phyloP scores from a whole-genome alignment of 768 basidiomycete genomes.

The Leccinum boreale region DNA sequence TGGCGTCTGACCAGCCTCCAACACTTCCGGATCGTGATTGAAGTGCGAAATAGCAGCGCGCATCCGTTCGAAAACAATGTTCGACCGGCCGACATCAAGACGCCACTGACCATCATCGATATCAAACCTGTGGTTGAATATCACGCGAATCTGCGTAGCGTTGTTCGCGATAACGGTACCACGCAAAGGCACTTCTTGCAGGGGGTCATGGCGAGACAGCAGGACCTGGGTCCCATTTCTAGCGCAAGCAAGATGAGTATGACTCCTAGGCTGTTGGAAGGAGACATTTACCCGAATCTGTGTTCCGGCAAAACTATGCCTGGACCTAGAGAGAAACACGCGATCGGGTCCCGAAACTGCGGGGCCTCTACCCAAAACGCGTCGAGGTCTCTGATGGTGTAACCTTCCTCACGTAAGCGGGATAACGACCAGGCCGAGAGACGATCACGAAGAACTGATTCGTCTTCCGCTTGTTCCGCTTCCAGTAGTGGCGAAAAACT shows the following conservation, averaged over 20 bases:
- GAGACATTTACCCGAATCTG: slow-evolving; percentile 59
- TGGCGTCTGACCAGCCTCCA: slow-evolving; percentile 33
- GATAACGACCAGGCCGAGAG: slow-evolving; percentile 64
- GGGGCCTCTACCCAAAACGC: slow-evolving; percentile 69
- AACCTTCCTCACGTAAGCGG: slow-evolving; percentile 65
- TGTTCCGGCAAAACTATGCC: slow-evolving; percentile 62
- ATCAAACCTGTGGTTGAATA: slow-evolving; percentile 51
- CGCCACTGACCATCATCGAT: slow-evolving; percentile 51
- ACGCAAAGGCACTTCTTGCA: slow-evolving; percentile 47
- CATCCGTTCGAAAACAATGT: slow-evolving; percentile 68
- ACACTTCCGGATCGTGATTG: slow-evolving; percentile 46
- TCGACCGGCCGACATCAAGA: slow-evolving; percentile 68
- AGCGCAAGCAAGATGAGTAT: slow-evolving; percentile 2
- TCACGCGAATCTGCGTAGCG: slow-evolving; percentile 52
- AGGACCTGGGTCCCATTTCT: slow-evolving; percentile 73
- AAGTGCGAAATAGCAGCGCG: slow-evolving; percentile 58
- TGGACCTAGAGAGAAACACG: slow-evolving; percentile 62
- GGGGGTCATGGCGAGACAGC: slow-evolving; percentile 60
- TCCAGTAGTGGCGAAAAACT: slow-evolving; percentile 49
- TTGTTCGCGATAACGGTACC: slow-evolving; percentile 54
- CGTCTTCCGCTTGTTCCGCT: slow-evolving; percentile 64
- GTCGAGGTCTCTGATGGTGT: slow-evolving; percentile 60
- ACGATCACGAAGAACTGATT: slow-evolving; percentile 56
- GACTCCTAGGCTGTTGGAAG: neutral
- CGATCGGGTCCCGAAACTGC: slow-evolving; percentile 63